A percentile compares a stretch with the other conserved stretches of the same genome.
Evolutionary conservation across 1,284 basidiomycete species (phyloP).

Genomic region (Ceratorhiza oryzae-sativae): DNA sequence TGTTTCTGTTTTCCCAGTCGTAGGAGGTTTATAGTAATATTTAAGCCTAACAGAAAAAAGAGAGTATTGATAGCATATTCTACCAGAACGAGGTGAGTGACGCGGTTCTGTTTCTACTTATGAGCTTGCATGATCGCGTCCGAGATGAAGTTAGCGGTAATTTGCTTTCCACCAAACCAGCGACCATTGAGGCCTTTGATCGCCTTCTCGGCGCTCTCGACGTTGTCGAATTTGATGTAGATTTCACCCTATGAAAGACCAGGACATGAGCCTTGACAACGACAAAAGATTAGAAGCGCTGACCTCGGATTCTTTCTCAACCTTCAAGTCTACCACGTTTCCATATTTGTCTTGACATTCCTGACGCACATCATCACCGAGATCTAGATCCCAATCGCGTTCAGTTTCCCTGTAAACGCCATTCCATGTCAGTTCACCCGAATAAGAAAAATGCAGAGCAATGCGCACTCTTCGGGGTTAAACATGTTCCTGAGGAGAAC

Average conservation of each 20-base stretch:
- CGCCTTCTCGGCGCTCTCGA: slow-evolving; percentile 83
- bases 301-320: slow-evolving; percentile 93
- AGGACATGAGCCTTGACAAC: not conserved
- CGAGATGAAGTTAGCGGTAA: slow-evolving; percentile 85
- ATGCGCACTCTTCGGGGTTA: slow-evolving; percentile 85
- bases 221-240: slow-evolving; percentile 87
- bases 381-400: slow-evolving; percentile 93
- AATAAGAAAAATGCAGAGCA: not conserved
- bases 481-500: slow-evolving; percentile 96
- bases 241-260: slow-evolving; percentile 85
- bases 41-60: slow-evolving; percentile 12
- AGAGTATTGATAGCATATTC: not conserved
- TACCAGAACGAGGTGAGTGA: not conserved
- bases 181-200: slow-evolving; percentile 91
- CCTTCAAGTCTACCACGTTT: slow-evolving; percentile 82
- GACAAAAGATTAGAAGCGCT: slow-evolving; percentile 46
- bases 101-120: slow-evolving; percentile 34
- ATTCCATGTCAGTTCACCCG: not conserved
- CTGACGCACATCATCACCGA: slow-evolving; percentile 93
- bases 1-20: not conserved
- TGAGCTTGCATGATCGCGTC: slow-evolving; percentile 94
- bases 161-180: slow-evolving; percentile 92
- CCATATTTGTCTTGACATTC: slow-evolving; percentile 96
- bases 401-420: slow-evolving; percentile 80
- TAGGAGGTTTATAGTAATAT: not conserved